Evolutionary conservation across 176 grass and related monocot genomes (phyloP).

Genomic region (Oropetium thomaeum): DNA sequence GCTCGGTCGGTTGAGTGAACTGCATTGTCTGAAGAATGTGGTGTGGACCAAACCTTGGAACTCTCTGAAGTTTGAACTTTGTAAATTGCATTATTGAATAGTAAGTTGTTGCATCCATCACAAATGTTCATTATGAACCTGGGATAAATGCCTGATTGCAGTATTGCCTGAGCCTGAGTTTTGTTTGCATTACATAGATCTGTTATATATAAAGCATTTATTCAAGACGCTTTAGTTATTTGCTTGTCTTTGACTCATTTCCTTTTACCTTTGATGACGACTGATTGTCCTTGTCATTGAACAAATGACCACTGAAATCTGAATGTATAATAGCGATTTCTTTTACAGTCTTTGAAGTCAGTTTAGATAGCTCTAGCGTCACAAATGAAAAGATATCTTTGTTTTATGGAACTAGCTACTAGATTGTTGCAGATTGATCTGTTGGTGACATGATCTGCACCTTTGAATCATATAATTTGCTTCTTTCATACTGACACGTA

Average conservation of each 20-base stretch:
- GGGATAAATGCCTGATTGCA: neutral
- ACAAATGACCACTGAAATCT: neutral
- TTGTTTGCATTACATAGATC: neutral
- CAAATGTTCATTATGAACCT: neutral
- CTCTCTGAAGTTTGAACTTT: neutral
- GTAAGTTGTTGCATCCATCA: too few relatives aligned
- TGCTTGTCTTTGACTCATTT: neutral
- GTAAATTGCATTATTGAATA: neutral
- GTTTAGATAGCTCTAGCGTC: neutral
- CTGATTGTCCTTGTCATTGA: neutral
- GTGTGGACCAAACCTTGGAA: neutral
- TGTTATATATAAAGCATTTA: neutral
- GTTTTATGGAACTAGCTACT: neutral
- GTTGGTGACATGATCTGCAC: neutral
- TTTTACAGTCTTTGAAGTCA: neutral
- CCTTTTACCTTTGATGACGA: neutral
- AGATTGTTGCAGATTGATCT: neutral
- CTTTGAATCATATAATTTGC: neutral
- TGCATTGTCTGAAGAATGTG: neutral
- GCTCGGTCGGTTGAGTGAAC: neutral
- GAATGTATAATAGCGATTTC: neutral
- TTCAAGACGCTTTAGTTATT: neutral
- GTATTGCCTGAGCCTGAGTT: neutral
- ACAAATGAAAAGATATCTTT: neutral
- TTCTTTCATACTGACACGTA: neutral